Conservation (phyloP, 345 rosid species). For the Cardiospermum halicacabum region DNA sequence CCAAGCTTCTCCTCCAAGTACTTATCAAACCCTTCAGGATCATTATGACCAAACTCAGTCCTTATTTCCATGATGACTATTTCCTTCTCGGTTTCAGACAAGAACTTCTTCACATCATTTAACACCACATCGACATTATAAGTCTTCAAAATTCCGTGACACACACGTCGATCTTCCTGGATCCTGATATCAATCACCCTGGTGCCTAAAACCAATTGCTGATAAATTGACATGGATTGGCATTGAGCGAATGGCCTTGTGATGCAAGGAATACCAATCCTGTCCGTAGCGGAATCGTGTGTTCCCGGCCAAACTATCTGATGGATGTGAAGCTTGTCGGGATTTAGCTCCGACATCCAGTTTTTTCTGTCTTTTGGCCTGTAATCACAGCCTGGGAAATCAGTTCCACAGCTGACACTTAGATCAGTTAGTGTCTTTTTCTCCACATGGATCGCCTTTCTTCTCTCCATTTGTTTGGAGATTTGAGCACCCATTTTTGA, state of each 20-base stretch:
- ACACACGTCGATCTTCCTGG: conserved; percentile 61
- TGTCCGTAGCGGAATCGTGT: conserved; percentile 88
- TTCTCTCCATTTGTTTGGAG: conserved; percentile 52
- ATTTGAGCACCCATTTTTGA: conserved; percentile 57
- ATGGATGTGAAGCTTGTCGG: conserved; percentile 53
- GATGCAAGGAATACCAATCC: conserved; percentile 60
- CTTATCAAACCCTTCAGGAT: conserved; percentile 67
- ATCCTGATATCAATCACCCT: conserved; percentile 74
- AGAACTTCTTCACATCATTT: conserved; percentile 58
- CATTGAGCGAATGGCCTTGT: conserved; percentile 93
- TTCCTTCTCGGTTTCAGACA: conserved; percentile 69
- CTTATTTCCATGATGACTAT: conserved; percentile 76
- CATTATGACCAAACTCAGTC: conserved; percentile 81
- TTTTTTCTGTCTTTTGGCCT: conserved; percentile 53
- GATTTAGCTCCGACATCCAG: conserved; percentile 70
- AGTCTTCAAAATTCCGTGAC: conserved; percentile 74
- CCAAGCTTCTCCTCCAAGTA: conserved; percentile 64
- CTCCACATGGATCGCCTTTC: conserved; percentile 49
- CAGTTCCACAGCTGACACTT: conserved; percentile 29
- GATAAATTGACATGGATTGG: conserved; percentile 65
- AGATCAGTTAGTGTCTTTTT: conserved; percentile 54
- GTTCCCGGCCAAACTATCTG: conserved; percentile 97
- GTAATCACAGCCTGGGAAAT: conserved; percentile 65
- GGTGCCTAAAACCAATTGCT: conserved; percentile 65
- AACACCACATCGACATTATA: conserved; percentile 68